phyloP scores from a whole-genome alignment of 192 early-diverging fungal species.

The Podila epicladia region DNA sequence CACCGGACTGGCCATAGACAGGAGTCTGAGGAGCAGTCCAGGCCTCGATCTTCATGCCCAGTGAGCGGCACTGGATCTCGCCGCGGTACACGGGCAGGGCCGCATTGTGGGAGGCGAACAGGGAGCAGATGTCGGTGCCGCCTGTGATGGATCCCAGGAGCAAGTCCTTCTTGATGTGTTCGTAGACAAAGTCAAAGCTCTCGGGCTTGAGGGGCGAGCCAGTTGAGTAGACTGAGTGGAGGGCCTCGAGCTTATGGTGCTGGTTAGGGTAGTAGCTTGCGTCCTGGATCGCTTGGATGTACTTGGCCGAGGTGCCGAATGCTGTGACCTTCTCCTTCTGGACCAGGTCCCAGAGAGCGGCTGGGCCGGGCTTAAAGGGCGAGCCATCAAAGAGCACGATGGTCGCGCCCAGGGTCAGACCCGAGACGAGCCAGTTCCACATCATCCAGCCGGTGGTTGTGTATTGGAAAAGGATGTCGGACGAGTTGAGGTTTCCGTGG shows the following conservation, averaged over 20 bases:
- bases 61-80: slow-evolving; percentile 90
- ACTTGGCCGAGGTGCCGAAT: slow-evolving; percentile 97
- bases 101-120: slow-evolving; percentile 93
- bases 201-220: slow-evolving; percentile 95
- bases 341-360: slow-evolving; percentile 79
- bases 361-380: slow-evolving; percentile 87
- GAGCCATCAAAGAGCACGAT: slow-evolving; percentile 94
- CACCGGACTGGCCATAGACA: slow-evolving; percentile 79
- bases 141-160: slow-evolving; percentile 95
- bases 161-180: slow-evolving; percentile 84
- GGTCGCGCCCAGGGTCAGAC: slow-evolving; percentile 79
- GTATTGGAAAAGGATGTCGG: slow-evolving; percentile 92
- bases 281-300: slow-evolving; percentile 91
- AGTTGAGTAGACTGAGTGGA: slow-evolving; percentile 90
- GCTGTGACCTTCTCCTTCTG: slow-evolving; percentile 86
- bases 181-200: slow-evolving; percentile 93
- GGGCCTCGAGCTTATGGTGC: slow-evolving; percentile 65
- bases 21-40: slow-evolving; percentile 77
- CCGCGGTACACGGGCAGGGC: slow-evolving; percentile 93
- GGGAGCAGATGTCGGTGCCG: slow-evolving; percentile 96
- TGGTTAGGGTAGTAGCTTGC: slow-evolving; percentile 69
- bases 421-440: slow-evolving; percentile 98
- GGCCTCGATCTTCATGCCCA: slow-evolving; percentile 96
- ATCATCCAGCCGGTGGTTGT: slow-evolving; percentile 98
- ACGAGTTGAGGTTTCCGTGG: slow-evolving; percentile 76